Evolutionary conservation across 2,329 filamentous ascomycete species (phyloP).

Genomic region (Apiospora hydei): DNA sequence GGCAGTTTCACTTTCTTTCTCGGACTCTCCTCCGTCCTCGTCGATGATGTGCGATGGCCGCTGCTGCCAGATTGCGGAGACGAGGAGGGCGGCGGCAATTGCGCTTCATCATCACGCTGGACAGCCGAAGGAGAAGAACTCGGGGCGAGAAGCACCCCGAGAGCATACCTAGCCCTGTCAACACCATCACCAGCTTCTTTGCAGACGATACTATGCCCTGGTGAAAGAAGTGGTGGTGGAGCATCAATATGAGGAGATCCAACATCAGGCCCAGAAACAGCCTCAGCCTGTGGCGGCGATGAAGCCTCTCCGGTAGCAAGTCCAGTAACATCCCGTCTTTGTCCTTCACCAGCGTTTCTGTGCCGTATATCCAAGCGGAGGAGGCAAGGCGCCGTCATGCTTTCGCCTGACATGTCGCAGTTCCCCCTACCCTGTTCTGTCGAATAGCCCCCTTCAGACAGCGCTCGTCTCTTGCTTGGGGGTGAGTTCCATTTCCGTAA

Average conservation of each 20-base stretch:
- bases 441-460: not conserved
- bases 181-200: not conserved
- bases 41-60: not conserved
- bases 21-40: too few relatives aligned
- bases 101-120: not conserved
- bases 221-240: not conserved
- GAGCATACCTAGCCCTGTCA: not conserved
- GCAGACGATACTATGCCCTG: too few relatives aligned
- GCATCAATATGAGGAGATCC: not conserved
- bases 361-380: not conserved
- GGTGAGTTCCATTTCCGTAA: not conserved
- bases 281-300: not conserved
- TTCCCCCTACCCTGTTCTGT: not conserved
- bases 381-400: not conserved
- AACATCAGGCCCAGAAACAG: too few relatives aligned
- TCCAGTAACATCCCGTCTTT: not conserved
- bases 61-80: not conserved
- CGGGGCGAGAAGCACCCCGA: not conserved
- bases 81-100: not conserved
- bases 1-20: not conserved
- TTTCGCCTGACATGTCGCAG: not conserved
- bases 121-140: not conserved
- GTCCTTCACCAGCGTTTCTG: not conserved
- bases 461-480: not conserved
- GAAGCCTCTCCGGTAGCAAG: not conserved